Conservation (phyloP, 176 grass and related monocot genomes). For the Otatea glauca region DNA sequence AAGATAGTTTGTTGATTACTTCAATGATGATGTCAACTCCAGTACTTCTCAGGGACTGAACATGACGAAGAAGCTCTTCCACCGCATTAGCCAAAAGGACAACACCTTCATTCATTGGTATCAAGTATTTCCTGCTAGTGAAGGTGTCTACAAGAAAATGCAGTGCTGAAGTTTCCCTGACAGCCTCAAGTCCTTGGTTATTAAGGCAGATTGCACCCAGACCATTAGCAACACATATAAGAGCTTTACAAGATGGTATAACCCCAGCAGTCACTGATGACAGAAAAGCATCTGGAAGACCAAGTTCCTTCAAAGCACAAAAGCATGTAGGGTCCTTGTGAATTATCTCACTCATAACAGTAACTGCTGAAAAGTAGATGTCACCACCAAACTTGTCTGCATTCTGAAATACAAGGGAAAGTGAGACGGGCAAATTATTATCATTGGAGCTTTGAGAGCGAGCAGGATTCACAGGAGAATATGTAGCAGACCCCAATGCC, state of each 20-base stretch:
- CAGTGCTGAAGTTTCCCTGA: conserved; percentile 76
- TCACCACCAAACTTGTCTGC: conserved; percentile 88
- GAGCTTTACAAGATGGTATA: conserved; percentile 85
- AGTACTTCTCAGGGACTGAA: conserved; percentile 84
- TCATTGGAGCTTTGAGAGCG: conserved; percentile 72
- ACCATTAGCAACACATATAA: conserved; percentile 94
- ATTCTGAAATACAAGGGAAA: conserved; percentile 94
- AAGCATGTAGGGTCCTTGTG: conserved; percentile 98
- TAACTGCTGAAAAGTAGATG: conserved; percentile 97
- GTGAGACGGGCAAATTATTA: conserved; percentile 80
- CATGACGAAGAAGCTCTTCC: conserved; percentile 95
- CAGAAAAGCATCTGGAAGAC: conserved; percentile 89
- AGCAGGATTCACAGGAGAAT: conserved; percentile 86
- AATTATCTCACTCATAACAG: conserved; percentile 99
- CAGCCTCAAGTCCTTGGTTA: conserved; percentile 82
- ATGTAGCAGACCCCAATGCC: conserved; percentile 90
- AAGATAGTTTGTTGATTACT: conserved; percentile 82
- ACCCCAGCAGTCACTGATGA: conserved; percentile 77
- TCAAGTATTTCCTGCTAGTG: conserved; percentile 90
- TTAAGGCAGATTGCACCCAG: conserved; percentile 96
- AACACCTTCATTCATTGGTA: conserved; percentile 96
- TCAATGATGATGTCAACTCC: conserved; percentile 98
- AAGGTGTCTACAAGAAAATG: conserved; percentile 85
- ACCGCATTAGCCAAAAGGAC: conserved; percentile 94
- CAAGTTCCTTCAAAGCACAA: conserved; percentile 81